Evolutionary conservation across 2,329 filamentous ascomycete species (phyloP), one percentile per base, ranked within the genome.

Genomic region (Polychaeton citri): DNA sequence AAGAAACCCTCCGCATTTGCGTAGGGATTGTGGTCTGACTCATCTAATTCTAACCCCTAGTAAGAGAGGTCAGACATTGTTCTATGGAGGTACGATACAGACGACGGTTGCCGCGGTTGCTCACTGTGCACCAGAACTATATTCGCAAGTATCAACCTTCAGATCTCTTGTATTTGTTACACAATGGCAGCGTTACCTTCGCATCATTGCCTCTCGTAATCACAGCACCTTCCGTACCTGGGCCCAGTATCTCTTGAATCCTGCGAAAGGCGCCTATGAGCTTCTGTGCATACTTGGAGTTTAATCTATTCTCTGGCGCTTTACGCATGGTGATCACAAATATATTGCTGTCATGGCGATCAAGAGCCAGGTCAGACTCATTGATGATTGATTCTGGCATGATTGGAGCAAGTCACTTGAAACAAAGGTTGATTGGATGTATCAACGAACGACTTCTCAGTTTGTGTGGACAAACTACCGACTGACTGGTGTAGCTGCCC

Each of bases 321-420:
- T 70, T 71, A 35, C 66, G 61, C 60, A 73, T 66, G 6, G 68
- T 71, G 33, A 73, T 61, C 36, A 72, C 56, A 48, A 68, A 71
- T 43, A 69, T 53, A 40, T 64, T 62, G 43, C 60, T 63, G 38
- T 47, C 42, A 51, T 66, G 51, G 37, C 62, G 62, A 37, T 63
- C 60, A 20, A 70, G 52, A 4, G 60, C 56, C 21, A 70, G 54
- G 40, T 68, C 61, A 32, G 43, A 39, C 30, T 55, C 55, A 44
- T 66, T 47, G 41, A 55, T 53, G 30, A 55, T 46, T n/a, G 45
- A 49, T 36, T 52, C 35, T 3, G 45, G 40, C 46, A 47, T 49
- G 13, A 26, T 26, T 26, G n/a, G n/a, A n/a, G n/a, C n/a, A n/a
- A n/a, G n/a, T n/a, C n/a, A n/a, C n/a, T n/a, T n/a, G n/a, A n/a